Conservation (phyloP, 2,329 filamentous ascomycete genomes). For the Alternaria sp. region DNA sequence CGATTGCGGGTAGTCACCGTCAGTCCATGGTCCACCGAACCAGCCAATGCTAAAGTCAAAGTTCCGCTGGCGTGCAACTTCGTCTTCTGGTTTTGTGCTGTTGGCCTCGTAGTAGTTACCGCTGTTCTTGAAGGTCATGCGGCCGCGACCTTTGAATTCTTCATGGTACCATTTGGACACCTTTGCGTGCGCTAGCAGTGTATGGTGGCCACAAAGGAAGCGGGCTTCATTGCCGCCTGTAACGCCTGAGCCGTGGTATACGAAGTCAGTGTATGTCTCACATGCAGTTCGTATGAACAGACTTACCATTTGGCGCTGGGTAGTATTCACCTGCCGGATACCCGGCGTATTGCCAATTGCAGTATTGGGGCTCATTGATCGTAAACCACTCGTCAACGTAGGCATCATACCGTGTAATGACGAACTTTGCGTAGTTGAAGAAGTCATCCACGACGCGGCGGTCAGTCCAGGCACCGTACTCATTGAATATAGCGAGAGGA, state of each 20-base stretch:
- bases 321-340: slow-evolving; percentile 56
- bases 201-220: slow-evolving; percentile 54
- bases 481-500: slow-evolving; percentile 50
- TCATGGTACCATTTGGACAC: slow-evolving; percentile 55
- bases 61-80: slow-evolving; percentile 47
- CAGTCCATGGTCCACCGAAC: slow-evolving; percentile 57
- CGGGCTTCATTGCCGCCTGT: slow-evolving; percentile 50
- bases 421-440: slow-evolving; percentile 53
- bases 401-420: slow-evolving; percentile 50
- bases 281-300: neutral
- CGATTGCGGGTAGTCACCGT: slow-evolving; percentile 51
- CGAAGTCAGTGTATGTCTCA: neutral
- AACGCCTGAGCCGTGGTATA: slow-evolving; percentile 21
- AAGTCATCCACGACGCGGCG: slow-evolving; percentile 51
- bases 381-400: slow-evolving; percentile 52
- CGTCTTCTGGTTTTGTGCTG: slow-evolving; percentile 44
- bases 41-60: slow-evolving; percentile 53
- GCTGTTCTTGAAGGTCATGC: slow-evolving; percentile 53
- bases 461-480: slow-evolving; percentile 51
- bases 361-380: slow-evolving; percentile 54
- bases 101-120: slow-evolving; percentile 52
- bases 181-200: slow-evolving; percentile 52
- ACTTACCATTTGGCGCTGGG: slow-evolving; percentile 50
- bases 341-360: slow-evolving; percentile 56
- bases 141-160: slow-evolving; percentile 52